phyloP scores from a whole-genome alignment of 179 eudicot species.

The Gypsophila paniculata region DNA sequence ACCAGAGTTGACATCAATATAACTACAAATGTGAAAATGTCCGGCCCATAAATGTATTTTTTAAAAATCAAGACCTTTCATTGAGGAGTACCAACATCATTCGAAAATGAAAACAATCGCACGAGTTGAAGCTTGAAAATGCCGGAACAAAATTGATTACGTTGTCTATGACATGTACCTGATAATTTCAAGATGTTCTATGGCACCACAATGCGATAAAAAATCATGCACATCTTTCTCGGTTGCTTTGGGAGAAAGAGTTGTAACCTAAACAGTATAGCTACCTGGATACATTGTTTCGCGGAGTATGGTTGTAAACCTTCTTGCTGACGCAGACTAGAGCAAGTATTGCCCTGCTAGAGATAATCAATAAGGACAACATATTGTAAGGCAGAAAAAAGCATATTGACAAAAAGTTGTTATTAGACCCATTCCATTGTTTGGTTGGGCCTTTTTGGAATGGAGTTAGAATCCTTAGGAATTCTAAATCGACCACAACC shows the following conservation, averaged over 20 bases:
- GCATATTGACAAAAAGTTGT: not conserved
- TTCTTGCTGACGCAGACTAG: constrained; percentile 7
- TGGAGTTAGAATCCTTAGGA: not conserved
- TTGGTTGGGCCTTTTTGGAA: not conserved
- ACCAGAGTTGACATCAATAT: constrained; percentile 15
- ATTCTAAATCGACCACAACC: not conserved
- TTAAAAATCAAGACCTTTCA: not conserved
- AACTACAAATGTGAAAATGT: not conserved
- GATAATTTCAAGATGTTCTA: constrained; percentile 71
- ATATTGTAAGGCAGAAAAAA: not conserved
- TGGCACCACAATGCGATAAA: constrained; percentile 65
- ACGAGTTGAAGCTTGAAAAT: not conserved
- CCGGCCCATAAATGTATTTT: not conserved
- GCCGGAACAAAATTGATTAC: not conserved
- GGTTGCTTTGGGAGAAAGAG: constrained; percentile 58
- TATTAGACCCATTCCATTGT: not conserved
- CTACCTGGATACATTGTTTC: constrained; percentile 54
- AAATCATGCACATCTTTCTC: constrained; percentile 73
- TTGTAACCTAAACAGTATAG: constrained; percentile 61
- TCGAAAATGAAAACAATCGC: not conserved
- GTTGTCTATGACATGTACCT: constrained; percentile 35
- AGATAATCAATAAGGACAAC: not conserved
- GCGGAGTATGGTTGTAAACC: constrained; percentile 11
- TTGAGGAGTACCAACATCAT: not conserved
- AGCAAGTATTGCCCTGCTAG: constrained; percentile 10